These are phyloP conservation scores for Talaromyces sp. DNA, from an alignment of 2,329 filamentous ascomycete species.

Conservation along the genomic window DNA sequence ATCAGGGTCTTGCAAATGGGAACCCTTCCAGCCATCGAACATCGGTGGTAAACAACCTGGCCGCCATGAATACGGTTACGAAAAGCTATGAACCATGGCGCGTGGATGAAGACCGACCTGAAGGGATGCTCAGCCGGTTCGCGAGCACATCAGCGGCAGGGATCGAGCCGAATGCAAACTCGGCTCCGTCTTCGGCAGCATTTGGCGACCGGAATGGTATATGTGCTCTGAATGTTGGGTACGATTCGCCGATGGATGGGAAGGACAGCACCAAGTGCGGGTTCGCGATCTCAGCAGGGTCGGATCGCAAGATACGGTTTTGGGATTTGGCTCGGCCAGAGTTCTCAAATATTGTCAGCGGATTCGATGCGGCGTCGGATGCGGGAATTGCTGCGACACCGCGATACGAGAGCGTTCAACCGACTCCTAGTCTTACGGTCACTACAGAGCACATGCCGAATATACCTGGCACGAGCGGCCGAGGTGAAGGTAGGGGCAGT, in stretches of 20 bases:
- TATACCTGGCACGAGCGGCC: conserved; percentile 26
- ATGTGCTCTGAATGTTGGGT: conserved; percentile 68
- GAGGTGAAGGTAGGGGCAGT: conserved; percentile 21
- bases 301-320: conserved; percentile 86
- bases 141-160: conserved; percentile 53
- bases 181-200: background rate
- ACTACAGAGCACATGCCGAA: conserved; percentile 60
- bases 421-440: conserved; percentile 59
- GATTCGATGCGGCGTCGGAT: conserved; percentile 64
- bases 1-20: conserved; percentile 4
- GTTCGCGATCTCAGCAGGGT: conserved; percentile 81
- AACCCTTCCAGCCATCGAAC: conserved; percentile 14
- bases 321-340: conserved; percentile 84
- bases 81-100: conserved; percentile 78
- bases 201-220: conserved; percentile 50
- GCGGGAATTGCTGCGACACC: conserved; percentile 48
- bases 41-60: conserved; percentile 15
- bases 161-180: conserved; percentile 56
- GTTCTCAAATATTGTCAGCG: conserved; percentile 74
- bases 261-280: conserved; percentile 60
- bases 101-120: conserved; percentile 82
- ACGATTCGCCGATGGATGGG: conserved; percentile 65
- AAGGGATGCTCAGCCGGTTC: conserved; percentile 82
- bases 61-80: conserved; percentile 17
- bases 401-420: conserved; percentile 64